phyloP scores from a whole-genome alignment of 2,329 filamentous ascomycete species.

The Calonectria hongkongensis region DNA sequence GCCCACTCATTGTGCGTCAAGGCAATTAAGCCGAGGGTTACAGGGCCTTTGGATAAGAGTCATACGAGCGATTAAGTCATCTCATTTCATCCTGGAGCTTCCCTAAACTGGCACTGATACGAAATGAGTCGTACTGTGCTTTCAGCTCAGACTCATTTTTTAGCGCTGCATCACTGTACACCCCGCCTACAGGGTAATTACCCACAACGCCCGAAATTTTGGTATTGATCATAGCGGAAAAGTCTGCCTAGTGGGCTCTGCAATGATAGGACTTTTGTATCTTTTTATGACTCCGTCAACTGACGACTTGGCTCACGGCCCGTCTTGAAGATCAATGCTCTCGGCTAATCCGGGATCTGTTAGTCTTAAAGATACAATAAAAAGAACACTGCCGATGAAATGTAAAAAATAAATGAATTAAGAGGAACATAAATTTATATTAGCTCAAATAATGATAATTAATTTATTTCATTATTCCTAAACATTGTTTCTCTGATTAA shows the following conservation, averaged over 20 bases:
- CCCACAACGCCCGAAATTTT: not conserved
- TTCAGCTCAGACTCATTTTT: constrained; percentile 24
- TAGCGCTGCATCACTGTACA: not conserved
- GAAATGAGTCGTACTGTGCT: constrained; percentile 6
- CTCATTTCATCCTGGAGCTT: constrained; percentile 1
- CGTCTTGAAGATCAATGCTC: not conserved
- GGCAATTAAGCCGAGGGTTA: constrained; percentile 15
- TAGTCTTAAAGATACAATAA: no score
- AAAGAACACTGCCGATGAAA: no score
- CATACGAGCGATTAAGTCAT: constrained; percentile 34
- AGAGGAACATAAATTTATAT: no score
- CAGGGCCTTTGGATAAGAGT: constrained; percentile 32
- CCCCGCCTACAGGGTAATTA: not conserved
- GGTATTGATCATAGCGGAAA: not conserved
- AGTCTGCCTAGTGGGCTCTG: not conserved
- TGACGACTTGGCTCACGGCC: no score
- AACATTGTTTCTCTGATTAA: no score
- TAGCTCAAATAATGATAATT: no score
- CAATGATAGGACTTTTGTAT: not conserved
- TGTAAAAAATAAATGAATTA: no score
- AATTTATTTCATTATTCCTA: no score
- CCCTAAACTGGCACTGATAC: not conserved
- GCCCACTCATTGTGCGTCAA: constrained; percentile 27
- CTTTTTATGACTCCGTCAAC: not conserved
- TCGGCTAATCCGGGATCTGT: no score